Evolutionary conservation across 2,329 filamentous ascomycete genomes (phyloP), one percentile per base, ranked within the genome.

Genomic region (Nakataea oryzae): DNA sequence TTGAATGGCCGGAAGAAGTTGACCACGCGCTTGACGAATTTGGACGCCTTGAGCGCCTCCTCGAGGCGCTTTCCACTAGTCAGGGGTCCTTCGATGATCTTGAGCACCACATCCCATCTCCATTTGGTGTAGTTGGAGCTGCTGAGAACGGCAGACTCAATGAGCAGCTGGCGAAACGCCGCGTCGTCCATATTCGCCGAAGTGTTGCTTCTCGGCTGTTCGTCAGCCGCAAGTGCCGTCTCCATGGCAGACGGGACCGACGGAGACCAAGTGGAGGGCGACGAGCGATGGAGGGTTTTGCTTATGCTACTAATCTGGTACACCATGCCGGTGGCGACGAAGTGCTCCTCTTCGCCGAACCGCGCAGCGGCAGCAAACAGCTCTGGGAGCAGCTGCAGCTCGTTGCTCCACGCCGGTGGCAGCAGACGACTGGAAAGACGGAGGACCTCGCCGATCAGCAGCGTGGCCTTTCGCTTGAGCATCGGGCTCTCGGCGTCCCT

Each of bases 261-360:
- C 3, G 73, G 67, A 2, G 72, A 66, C 62, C 74, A 75, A 8
- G 77, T 74, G 0, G 81, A 78, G 1, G 83, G 81, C 7, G 85
- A 84, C 58, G 91, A 96, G 63, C 92, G 84, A 71, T 96, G 96
- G 17, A 99, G 77, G 0, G 93, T 97, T 65, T 91, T 86, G 73
- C 93, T 99, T 67, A 99, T 92, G 71, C 93, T 97, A 76, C 96
- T 96, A 61, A 99, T 96, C 72, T 97, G 95, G 70, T 97, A 99
- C 14, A 99, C 91, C 24, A 96, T 96, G 9, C 91, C 88, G 9
- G 91, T 93, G 8, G 93, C 91, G 62, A 89, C 81, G 67, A 93
- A 93, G 62, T 91, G 87, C 28, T 86, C 82, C 32, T 93, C 85
- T 26, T 86, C 80, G 27, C 84, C 79, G 68, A 93, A 91, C 41